Conservation (phyloP, 768 basidiomycete species). For the Phylloporus sp. region DNA sequence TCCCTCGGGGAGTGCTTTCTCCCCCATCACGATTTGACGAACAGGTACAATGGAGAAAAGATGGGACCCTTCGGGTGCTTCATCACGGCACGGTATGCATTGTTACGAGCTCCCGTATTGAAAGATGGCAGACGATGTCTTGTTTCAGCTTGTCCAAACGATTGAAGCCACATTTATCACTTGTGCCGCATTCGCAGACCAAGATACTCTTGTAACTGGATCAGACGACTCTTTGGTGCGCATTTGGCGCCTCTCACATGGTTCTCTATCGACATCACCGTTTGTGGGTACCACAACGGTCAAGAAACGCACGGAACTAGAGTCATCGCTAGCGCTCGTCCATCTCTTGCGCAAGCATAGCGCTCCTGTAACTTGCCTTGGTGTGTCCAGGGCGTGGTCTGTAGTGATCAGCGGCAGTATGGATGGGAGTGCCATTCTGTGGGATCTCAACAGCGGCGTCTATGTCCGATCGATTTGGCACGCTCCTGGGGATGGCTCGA, state of each 20-base stretch:
- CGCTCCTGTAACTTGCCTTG: slow-evolving; percentile 60
- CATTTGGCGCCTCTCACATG: slow-evolving; percentile 64
- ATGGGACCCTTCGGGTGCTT: slow-evolving; percentile 56
- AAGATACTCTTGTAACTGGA: slow-evolving; percentile 71
- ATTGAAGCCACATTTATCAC: slow-evolving; percentile 70
- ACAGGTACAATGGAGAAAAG: slow-evolving; percentile 63
- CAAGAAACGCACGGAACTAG: slow-evolving; percentile 20
- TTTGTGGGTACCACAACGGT: slow-evolving; percentile 16
- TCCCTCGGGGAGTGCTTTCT: slow-evolving; percentile 52
- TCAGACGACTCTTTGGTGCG: slow-evolving; percentile 79
- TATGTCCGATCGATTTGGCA: slow-evolving; percentile 85
- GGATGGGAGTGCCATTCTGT: slow-evolving; percentile 83
- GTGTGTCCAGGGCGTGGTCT: slow-evolving; percentile 80
- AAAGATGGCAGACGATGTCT: slow-evolving; percentile 1
- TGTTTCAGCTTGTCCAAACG: slow-evolving; percentile 61
- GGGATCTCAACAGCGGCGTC: slow-evolving; percentile 83
- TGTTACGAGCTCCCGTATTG: background rate
- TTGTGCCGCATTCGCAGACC: slow-evolving; percentile 77
- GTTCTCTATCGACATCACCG: slow-evolving; percentile 12
- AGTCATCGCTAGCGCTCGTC: slow-evolving; percentile 42
- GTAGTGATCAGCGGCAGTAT: slow-evolving; percentile 77
- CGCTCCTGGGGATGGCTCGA: slow-evolving; percentile 25
- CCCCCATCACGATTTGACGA: slow-evolving; percentile 63
- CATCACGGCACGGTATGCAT: slow-evolving; percentile 57
- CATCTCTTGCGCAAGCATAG: slow-evolving; percentile 82